Percentiles rank a stretch among this genome's conserved stretches.
These are phyloP conservation scores for Podospora pseudopauciseta DNA, from an alignment of 495 filamentous ascomycete species.

Conservation along the genomic window DNA sequence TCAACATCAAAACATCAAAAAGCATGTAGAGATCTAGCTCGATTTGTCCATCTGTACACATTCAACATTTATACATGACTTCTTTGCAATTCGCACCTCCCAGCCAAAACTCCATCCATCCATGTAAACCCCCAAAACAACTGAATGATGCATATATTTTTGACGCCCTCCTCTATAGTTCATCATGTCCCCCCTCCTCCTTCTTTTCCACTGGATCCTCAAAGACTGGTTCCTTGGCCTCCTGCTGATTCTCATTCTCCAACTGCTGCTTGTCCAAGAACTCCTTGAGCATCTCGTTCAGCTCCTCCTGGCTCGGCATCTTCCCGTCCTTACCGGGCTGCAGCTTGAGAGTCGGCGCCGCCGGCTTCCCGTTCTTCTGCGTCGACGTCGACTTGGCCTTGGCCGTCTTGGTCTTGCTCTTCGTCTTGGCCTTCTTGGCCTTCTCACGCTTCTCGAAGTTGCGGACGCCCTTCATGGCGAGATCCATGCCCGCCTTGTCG, in stretches of 20 bases:
- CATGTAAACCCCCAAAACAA: background rate
- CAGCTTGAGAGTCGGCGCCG: slow-evolving; percentile 40
- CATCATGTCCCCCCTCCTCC: slow-evolving; percentile 45
- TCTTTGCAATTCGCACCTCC: background rate
- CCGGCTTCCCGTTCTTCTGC: slow-evolving; percentile 8
- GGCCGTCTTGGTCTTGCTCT: slow-evolving; percentile 38
- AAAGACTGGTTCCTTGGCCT: background rate
- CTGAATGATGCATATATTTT: background rate
- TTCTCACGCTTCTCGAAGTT: slow-evolving; percentile 52
- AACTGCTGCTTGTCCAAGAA: slow-evolving; percentile 37
- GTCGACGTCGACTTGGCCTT: slow-evolving; percentile 40
- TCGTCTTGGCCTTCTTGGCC: slow-evolving; percentile 38
- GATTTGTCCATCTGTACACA: background rate
- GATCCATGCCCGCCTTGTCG: slow-evolving; percentile 61
- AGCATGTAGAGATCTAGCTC: background rate
- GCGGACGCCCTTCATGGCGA: slow-evolving; percentile 68
- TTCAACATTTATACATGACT: background rate
- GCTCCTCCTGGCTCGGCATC: slow-evolving; percentile 42
- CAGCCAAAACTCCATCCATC: background rate
- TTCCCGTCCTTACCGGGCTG: slow-evolving; percentile 40
- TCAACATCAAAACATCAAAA: background rate
- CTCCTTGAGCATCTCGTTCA: slow-evolving; percentile 49
- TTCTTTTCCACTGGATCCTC: slow-evolving; percentile 31
- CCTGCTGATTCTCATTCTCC: slow-evolving; percentile 29
- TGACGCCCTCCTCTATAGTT: slow-evolving; percentile 38